Evolutionary conservation across 495 filamentous ascomycete genomes (phyloP).

Genomic region (Penicillium diatomitis): DNA sequence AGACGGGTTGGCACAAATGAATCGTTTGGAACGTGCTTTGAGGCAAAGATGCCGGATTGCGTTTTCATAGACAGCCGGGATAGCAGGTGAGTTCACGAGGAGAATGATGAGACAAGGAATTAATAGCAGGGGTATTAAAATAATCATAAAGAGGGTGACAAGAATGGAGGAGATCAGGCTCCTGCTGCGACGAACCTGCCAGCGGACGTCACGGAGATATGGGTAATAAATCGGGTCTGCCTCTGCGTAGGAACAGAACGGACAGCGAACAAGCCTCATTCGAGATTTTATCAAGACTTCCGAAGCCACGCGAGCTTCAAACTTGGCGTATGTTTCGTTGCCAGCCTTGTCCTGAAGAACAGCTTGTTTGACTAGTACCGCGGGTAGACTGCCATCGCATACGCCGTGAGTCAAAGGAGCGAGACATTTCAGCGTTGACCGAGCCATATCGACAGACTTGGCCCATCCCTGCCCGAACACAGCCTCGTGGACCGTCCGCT

Average conservation of each 20-base stretch:
- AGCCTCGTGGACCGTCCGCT: conserved; percentile 68
- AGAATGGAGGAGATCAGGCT: conserved; percentile 25
- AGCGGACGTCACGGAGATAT: conserved; percentile 26
- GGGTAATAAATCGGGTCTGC: conserved; percentile 68
- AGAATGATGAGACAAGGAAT: conserved; percentile 41
- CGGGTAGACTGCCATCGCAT: conserved; percentile 67
- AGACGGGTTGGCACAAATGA: conserved; percentile 57
- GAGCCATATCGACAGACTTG: conserved; percentile 61
- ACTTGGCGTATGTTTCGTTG: conserved; percentile 55
- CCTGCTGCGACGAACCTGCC: conserved; percentile 45
- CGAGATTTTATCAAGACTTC: conserved; percentile 62
- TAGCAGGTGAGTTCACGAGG: conserved; percentile 27
- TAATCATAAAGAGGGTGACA: conserved; percentile 29
- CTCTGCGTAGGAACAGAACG: conserved; percentile 87
- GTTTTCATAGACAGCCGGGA: conserved; percentile 34
- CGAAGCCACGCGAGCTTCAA: conserved; percentile 68
- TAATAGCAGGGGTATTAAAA: conserved; percentile 43
- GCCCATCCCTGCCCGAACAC: conserved; percentile 90
- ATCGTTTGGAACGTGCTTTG: conserved; percentile 56
- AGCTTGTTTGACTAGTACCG: conserved; percentile 58
- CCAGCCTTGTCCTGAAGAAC: conserved; percentile 59
- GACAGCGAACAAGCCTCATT: conserved; percentile 73
- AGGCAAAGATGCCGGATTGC: conserved; percentile 56
- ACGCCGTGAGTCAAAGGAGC: conserved; percentile 53
- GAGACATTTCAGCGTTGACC: conserved; percentile 68